phyloP scores from a whole-genome alignment of 2,329 filamentous ascomycete species.

The Fusarium buharicum region DNA sequence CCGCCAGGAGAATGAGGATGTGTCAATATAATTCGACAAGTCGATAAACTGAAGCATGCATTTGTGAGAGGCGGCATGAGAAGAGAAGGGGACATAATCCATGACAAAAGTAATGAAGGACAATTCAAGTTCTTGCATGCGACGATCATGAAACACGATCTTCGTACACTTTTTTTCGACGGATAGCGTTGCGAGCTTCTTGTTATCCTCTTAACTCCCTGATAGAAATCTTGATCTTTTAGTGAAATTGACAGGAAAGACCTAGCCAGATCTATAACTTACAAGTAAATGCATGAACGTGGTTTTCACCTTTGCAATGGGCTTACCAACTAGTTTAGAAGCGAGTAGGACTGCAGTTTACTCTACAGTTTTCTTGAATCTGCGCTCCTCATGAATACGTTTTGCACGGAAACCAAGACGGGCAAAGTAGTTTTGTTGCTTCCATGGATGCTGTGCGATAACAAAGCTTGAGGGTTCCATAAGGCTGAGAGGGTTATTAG shows the following conservation, averaged over 20 bases:
- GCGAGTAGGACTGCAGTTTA: neutral
- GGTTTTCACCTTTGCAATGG: too few relatives aligned
- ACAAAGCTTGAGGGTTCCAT: constrained; percentile 10
- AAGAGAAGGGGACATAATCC: neutral
- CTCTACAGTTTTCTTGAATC: neutral
- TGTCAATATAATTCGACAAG: constrained; percentile 21
- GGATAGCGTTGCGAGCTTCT: constrained; percentile 1
- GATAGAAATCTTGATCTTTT: too few relatives aligned
- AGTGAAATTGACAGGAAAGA: too few relatives aligned
- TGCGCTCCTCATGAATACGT: too few relatives aligned
- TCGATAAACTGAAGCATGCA: neutral
- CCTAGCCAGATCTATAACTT: too few relatives aligned
- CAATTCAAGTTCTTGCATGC: constrained; percentile 5
- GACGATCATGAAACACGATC: constrained; percentile 14
- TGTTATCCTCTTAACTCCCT: neutral
- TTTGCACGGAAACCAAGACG: too few relatives aligned
- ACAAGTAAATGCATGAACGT: too few relatives aligned
- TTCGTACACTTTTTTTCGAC: neutral
- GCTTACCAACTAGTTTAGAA: neutral
- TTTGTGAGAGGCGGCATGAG: neutral
- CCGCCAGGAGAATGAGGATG: constrained; percentile 17
- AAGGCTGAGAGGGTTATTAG: constrained; percentile 25
- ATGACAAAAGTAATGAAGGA: neutral
- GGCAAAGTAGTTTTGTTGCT: too few relatives aligned
- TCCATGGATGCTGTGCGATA: constrained; percentile 7